phyloP scores from a whole-genome alignment of 1,284 basidiomycete species.

The Hemileia vastatrix region DNA sequence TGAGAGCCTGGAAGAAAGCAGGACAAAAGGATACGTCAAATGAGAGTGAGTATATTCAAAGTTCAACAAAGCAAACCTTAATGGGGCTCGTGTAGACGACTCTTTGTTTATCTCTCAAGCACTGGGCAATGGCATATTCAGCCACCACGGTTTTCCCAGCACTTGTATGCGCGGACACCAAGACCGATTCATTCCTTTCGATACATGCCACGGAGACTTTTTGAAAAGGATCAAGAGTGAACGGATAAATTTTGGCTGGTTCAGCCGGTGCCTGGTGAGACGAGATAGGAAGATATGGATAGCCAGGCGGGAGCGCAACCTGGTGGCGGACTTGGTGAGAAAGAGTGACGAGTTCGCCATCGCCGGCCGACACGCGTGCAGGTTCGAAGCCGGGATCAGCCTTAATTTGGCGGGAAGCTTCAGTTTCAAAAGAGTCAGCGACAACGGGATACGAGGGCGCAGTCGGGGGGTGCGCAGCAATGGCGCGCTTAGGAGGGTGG shows the following conservation, averaged over 20 bases:
- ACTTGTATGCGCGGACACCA: slow-evolving; percentile 98
- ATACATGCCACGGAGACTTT: slow-evolving; percentile 88
- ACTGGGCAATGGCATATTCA: slow-evolving; percentile 97
- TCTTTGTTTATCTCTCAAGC: slow-evolving; percentile 79
- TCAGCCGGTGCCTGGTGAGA: slow-evolving; percentile 84
- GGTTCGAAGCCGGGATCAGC: slow-evolving; percentile 6
- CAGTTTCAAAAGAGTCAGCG: slow-evolving; percentile 35
- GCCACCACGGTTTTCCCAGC: slow-evolving; percentile 98
- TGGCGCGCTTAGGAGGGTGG: too few relatives aligned
- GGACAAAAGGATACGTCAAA: neutral
- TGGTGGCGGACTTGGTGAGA: slow-evolving; percentile 61
- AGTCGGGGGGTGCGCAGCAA: too few relatives aligned
- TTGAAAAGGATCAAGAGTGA: slow-evolving; percentile 96
- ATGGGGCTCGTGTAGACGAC: slow-evolving; percentile 99
- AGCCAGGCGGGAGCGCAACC: slow-evolving; percentile 88
- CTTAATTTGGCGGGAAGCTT: slow-evolving; percentile 24
- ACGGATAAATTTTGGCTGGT: slow-evolving; percentile 86
- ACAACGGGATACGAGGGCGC: too few relatives aligned
- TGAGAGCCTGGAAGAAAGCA: slow-evolving; percentile 61
- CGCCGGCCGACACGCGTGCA: neutral
- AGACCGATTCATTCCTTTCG: slow-evolving; percentile 90
- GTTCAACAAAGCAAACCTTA: slow-evolving; percentile 85
- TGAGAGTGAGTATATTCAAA: too few relatives aligned
- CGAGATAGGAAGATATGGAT: slow-evolving; percentile 81
- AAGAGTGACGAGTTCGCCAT: slow-evolving; percentile 5